Base-by-base conservation (phyloP, 768 basidiomycete species). In the Baorangia bicolor region DNA sequence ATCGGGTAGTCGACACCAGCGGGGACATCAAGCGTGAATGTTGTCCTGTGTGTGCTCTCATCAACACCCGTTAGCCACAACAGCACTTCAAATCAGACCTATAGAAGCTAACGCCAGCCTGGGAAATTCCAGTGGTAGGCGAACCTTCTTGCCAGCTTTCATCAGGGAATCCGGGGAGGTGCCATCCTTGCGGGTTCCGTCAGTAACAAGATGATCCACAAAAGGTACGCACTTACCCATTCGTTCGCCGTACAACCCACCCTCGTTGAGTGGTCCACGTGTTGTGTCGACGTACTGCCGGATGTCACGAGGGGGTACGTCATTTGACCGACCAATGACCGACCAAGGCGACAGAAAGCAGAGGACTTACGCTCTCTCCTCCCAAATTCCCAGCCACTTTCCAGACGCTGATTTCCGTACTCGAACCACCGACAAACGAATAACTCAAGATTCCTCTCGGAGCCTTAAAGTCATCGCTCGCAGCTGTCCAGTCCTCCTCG, bases 181-280 rank as follows among this genome's bases (percentile, higher is more conserved):
- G 83, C 79, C 81, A 83, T 34, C 82, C 65, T 54, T 51, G 25
- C 12, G 20, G 21, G 35, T 21, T 34, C n/a, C 9, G 18, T 69
- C 53, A 62, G 37, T 28, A 23, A 48, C 37, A 33, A 16, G 16
- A 33, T 12, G 16, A 18, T 14, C 18, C 6, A 21, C 20, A 25
- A 35, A 44, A 14, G 0, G 4, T 6, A 18, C 51, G 27, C 27
- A 30, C 42, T 50, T 41, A 53, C 62, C 81, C 73, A 78, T 76
- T 18, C 84, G 76, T 65, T 85, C 83, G 14, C 72, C 81, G 53
- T 77, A 83, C 2, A 83, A 63, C 2, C 84, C 84, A 10, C 84
- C 84, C 64, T 84, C 83, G 57, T 86, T 85, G 53, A 82, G 67
- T n/a, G 81, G 74, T 6, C 84, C 84, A 18, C 85, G 77, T 23